Evolutionary conservation across 495 filamentous ascomycete genomes (phyloP), one percentile per base, ranked within the genome.

Genomic region (Podospora pseudocomata): DNA sequence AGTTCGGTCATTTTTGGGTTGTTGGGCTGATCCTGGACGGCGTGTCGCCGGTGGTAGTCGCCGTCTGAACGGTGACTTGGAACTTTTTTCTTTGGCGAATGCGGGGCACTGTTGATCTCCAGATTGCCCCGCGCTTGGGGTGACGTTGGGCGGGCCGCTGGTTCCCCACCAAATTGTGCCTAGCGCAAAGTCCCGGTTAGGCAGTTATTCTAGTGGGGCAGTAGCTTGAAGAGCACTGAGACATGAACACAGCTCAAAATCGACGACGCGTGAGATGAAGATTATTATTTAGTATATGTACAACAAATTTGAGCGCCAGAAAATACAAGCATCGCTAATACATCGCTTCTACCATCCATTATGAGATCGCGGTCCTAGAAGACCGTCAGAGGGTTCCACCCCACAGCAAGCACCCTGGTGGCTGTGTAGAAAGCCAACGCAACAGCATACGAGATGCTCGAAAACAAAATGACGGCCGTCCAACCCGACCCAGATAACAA

Each of bases 401-500:
- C 91, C 44, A 91, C 89, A 65, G 86, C 85, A 60, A 88, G 72
- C 5, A 90, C 83, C 68, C 92, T 86, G 1, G 86, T 89, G 1
- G 81, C 78, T 1, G 83, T 83, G 69, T 90, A 90, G 67, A 85
- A 89, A n/a, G 74, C 77, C 39, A 90, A 75, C 5, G 87, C 86
- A 27, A 83, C 76, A 6, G 82, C 80, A 72, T 93, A 94, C 65
- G 86, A 85, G 3, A 85, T 74, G 0, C 85, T 86, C 0, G 90
- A 87, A 72, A 92, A 94, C 5, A 87, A 73, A 67, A 92, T 91
- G 23, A 92, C 76, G 3, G 86, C 88, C 79, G 86, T 88, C 66
- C 85, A 79, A 6, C 88, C 85, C 67, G 80, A 73, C 76, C 64
- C 70, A 27, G 66, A 44, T 44, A 92, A 70, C 44, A 94, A 85